Percentiles rank a stretch among this genome's conserved stretches.
Conservation (phyloP, 1,139 yeast species). For the Saccharomycopsis hybrid region DNA sequence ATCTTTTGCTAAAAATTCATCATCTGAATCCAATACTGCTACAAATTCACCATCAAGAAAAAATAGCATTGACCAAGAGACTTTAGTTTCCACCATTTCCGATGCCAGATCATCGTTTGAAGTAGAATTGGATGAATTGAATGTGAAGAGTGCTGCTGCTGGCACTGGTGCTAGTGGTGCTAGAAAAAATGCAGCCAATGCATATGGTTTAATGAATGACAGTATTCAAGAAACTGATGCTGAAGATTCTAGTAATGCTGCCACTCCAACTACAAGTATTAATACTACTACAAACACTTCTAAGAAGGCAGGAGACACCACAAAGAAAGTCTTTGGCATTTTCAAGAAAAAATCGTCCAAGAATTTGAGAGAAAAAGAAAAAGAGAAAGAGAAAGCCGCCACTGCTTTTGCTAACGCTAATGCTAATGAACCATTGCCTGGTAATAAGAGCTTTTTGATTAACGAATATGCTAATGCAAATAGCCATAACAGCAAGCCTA, state of each 20-base stretch:
- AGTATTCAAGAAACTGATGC: constrained; percentile 1
- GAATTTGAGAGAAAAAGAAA: constrained; percentile 8
- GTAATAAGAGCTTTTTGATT: background rate
- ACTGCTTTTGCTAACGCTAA: background rate
- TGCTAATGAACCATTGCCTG: constrained; percentile 3
- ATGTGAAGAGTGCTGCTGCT: background rate
- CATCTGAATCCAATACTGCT: background rate
- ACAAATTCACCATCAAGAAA: background rate
- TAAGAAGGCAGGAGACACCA: constrained; percentile 6
- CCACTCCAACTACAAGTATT: background rate
- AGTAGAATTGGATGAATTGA: background rate
- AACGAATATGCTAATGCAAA: too few relatives aligned
- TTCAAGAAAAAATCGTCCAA: constrained; percentile 19
- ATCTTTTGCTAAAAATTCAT: background rate
- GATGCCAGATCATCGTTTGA: background rate
- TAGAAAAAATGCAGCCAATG: background rate
- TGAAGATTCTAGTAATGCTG: background rate
- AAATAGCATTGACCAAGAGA: constrained; percentile 2
- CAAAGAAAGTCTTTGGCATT: constrained; percentile 19
- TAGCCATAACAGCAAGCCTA: too few relatives aligned
- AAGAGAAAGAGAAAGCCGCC: background rate
- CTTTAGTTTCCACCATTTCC: background rate
- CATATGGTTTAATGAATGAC: background rate
- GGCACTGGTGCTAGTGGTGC: background rate
- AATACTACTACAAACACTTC: background rate